These are phyloP conservation scores for Peltaster fructicola DNA, from an alignment of 2,329 filamentous ascomycete genomes.

Conservation along the genomic window DNA sequence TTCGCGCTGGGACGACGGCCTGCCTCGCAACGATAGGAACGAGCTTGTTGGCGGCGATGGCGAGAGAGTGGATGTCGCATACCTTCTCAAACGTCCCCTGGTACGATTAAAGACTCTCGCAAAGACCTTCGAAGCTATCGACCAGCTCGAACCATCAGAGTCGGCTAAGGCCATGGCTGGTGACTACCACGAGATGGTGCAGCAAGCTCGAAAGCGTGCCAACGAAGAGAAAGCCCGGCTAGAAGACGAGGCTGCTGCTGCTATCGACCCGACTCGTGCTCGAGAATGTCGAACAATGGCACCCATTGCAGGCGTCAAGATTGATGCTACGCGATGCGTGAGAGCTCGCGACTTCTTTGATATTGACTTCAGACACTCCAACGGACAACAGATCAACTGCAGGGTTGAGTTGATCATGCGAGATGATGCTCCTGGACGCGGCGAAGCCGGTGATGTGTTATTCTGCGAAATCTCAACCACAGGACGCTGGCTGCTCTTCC, in stretches of 20 bases:
- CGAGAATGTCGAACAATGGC: conserved; percentile 64
- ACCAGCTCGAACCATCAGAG: conserved; percentile 35
- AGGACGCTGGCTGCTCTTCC: conserved; percentile 72
- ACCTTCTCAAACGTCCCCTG: conserved; percentile 74
- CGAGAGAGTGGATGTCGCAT: conserved; percentile 84
- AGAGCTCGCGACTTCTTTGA: conserved; percentile 81
- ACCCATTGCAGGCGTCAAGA: conserved; percentile 48
- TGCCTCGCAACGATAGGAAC: conserved; percentile 41
- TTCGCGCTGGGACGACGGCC: conserved; percentile 34
- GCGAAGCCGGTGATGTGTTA: conserved; percentile 64
- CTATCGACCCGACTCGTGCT: conserved; percentile 63
- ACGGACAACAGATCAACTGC: conserved; percentile 75
- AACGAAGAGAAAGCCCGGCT: conserved; percentile 56
- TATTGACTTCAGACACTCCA: conserved; percentile 71
- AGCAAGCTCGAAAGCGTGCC: conserved; percentile 55
- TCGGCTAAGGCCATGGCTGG: conserved; percentile 41
- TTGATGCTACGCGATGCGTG: conserved; percentile 67
- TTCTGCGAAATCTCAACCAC: conserved; percentile 73
- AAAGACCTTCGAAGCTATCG: conserved; percentile 59
- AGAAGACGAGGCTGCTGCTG: conserved; percentile 72
- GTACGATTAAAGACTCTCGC: conserved; percentile 74
- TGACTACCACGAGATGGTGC: conserved; percentile 55
- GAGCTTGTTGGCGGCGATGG: conserved; percentile 49
- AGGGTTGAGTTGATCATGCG: conserved; percentile 73
- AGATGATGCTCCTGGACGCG: conserved; percentile 53